A percentile compares a stretch with the other conserved stretches of the same genome.
Evolutionary conservation across 1,284 basidiomycete genomes (phyloP).

Genomic region (Quambalaria eucalypti): DNA sequence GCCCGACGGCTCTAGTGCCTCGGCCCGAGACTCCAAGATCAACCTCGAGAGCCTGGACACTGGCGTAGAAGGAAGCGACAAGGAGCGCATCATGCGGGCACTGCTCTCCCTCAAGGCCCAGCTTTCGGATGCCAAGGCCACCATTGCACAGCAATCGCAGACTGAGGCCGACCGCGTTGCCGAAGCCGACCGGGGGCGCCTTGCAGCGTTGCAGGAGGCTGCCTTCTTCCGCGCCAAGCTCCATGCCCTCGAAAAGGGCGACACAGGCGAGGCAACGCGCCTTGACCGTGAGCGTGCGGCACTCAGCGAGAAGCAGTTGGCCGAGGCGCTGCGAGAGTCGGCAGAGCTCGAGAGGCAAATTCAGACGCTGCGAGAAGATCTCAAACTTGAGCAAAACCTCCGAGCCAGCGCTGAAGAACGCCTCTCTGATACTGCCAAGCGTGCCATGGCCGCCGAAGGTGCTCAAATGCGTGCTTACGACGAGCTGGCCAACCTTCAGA

Average conservation of each 20-base stretch:
- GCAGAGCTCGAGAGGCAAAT: conserved; percentile 66
- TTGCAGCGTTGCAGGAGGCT: conserved; percentile 81
- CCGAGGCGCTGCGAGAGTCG: conserved; percentile 63
- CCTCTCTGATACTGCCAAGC: conserved; percentile 67
- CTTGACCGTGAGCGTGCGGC: conserved; percentile 70
- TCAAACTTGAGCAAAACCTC: conserved; percentile 54
- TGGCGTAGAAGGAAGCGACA: conserved; percentile 43
- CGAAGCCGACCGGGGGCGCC: conserved; percentile 70
- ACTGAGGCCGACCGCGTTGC: conserved; percentile 66
- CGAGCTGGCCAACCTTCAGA: conserved; percentile 66
- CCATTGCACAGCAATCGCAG: conserved; percentile 65
- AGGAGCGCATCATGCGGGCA: conserved; percentile 60
- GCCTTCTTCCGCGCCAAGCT: conserved; percentile 93
- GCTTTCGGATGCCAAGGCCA: conserved; percentile 70
- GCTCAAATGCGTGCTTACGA: conserved; percentile 63
- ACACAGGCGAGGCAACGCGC: conserved; percentile 58
- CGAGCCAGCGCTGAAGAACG: conserved; percentile 71
- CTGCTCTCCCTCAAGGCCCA: conserved; percentile 79
- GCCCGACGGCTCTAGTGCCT: conserved; percentile 18
- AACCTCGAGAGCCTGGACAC: conserved; percentile 48
- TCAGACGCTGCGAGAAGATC: conserved; percentile 42
- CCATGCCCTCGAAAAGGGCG: conserved; percentile 68
- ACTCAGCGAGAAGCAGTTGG: conserved; percentile 72
- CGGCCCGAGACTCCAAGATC: conserved; percentile 15
- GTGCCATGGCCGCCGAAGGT: conserved; percentile 73